A percentile compares a stretch with the other conserved stretches of the same genome.
Conservation (phyloP, 2,329 filamentous ascomycete species). For the Neonectria magnoliae region DNA sequence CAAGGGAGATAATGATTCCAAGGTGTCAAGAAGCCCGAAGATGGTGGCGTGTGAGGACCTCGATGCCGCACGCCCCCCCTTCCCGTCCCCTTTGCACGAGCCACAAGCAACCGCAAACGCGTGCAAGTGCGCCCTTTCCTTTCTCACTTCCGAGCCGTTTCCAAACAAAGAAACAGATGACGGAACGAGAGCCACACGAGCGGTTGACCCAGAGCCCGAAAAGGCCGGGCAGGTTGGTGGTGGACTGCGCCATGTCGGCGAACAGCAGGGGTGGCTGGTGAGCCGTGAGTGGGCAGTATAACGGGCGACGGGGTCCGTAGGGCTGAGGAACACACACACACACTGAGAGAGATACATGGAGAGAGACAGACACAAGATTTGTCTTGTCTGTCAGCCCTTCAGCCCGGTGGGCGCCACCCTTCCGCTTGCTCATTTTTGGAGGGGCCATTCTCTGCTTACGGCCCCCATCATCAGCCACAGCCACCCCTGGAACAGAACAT, state of each 20-base stretch:
- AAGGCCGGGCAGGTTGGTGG: slow-evolving; percentile 2
- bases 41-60: not conserved
- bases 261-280: slow-evolving; percentile 17
- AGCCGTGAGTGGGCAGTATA: slow-evolving; percentile 12
- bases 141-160: slow-evolving; percentile 19
- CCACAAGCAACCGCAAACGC: not conserved
- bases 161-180: slow-evolving; percentile 38
- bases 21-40: not conserved
- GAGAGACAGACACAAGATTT: not conserved
- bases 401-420: slow-evolving; percentile 3
- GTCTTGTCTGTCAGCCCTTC: not conserved
- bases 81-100: not conserved
- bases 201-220: slow-evolving; percentile 19
- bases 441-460: not conserved
- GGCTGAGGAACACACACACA: slow-evolving; percentile 16
- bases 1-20: slow-evolving; percentile 1
- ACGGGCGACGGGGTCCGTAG: slow-evolving; percentile 16
- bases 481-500: slow-evolving; percentile 7
- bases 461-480: slow-evolving; percentile 35
- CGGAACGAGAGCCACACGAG: slow-evolving; percentile 3
- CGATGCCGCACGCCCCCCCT: slow-evolving; percentile 10
- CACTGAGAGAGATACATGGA: not conserved
- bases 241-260: slow-evolving; percentile 28
- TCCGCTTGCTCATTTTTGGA: not conserved
- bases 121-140: not conserved